Evolutionary conservation across 768 basidiomycete genomes (phyloP).

Genomic region (Calocera cornea): DNA sequence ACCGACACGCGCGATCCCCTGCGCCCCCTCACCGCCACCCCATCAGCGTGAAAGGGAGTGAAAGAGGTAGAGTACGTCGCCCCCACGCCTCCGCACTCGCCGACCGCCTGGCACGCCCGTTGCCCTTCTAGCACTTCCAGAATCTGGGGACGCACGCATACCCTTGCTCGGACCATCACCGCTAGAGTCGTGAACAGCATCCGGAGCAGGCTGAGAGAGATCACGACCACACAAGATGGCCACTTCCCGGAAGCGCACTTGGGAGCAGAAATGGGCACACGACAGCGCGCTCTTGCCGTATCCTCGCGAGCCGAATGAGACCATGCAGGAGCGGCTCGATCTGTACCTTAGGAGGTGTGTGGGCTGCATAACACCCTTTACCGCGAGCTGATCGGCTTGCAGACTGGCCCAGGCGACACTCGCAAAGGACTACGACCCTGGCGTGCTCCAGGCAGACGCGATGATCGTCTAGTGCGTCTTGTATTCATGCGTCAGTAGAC

Average conservation of each 20-base stretch:
- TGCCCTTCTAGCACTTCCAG: too few species aligned
- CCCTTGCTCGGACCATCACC: background rate
- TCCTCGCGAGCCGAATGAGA: constrained; percentile 57
- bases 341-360: constrained; percentile 40
- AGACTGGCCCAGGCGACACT: constrained; percentile 57
- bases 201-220: background rate
- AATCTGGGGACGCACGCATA: too few species aligned
- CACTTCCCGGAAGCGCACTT: background rate
- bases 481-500: constrained; percentile 3
- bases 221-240: background rate
- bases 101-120: background rate
- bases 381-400: background rate
- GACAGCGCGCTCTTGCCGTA: constrained; percentile 47
- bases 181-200: background rate
- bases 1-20: background rate
- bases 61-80: background rate
- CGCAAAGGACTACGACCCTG: constrained; percentile 71
- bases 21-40: background rate
- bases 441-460: constrained; percentile 66
- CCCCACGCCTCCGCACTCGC: background rate
- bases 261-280: constrained; percentile 5
- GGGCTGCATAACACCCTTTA: background rate
- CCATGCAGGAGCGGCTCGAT: constrained; percentile 64
- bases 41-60: background rate
- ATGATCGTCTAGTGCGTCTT: constrained; percentile 54